A percentile compares a stretch with the other conserved stretches of the same genome.
Conservation (phyloP, 495 filamentous ascomycete genomes). For the Xylaria curta region DNA sequence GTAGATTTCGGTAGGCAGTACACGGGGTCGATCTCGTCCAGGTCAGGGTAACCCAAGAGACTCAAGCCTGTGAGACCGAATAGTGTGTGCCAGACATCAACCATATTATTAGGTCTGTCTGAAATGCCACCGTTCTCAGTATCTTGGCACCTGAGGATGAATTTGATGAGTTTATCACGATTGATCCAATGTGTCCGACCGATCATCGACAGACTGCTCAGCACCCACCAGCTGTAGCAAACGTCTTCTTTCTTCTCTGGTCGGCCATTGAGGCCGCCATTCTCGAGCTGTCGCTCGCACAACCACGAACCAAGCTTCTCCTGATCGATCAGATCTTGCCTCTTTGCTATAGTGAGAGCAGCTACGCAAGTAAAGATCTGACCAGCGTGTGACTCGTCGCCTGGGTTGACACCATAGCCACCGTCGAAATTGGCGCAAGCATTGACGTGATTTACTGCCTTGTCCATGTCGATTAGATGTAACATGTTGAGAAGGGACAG, state of each 20-base stretch:
- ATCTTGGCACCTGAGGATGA: slow-evolving; percentile 90
- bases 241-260: slow-evolving; percentile 97
- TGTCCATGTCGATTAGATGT: slow-evolving; percentile 73
- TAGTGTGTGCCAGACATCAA: slow-evolving; percentile 94
- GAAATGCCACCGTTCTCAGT: slow-evolving; percentile 82
- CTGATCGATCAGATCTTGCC: slow-evolving; percentile 81
- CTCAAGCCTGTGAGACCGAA: slow-evolving; percentile 92
- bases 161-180: slow-evolving; percentile 71
- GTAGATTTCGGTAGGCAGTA: slow-evolving; percentile 85
- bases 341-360: slow-evolving; percentile 79
- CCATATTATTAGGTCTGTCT: slow-evolving; percentile 90
- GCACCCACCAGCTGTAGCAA: slow-evolving; percentile 99
- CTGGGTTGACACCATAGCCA: slow-evolving; percentile 86
- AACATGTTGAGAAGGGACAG: slow-evolving; percentile 80
- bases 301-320: slow-evolving; percentile 88
- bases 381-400: slow-evolving; percentile 89
- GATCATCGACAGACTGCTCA: slow-evolving; percentile 88
- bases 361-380: slow-evolving; percentile 96
- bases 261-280: slow-evolving; percentile 89
- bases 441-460: slow-evolving; percentile 77
- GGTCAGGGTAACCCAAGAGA: slow-evolving; percentile 74
- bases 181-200: slow-evolving; percentile 91
- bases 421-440: slow-evolving; percentile 91
- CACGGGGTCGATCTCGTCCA: slow-evolving; percentile 82
- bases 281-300: slow-evolving; percentile 86